phyloP scores from a whole-genome alignment of 306 rosid genomes.

The Trifolium pratense region DNA sequence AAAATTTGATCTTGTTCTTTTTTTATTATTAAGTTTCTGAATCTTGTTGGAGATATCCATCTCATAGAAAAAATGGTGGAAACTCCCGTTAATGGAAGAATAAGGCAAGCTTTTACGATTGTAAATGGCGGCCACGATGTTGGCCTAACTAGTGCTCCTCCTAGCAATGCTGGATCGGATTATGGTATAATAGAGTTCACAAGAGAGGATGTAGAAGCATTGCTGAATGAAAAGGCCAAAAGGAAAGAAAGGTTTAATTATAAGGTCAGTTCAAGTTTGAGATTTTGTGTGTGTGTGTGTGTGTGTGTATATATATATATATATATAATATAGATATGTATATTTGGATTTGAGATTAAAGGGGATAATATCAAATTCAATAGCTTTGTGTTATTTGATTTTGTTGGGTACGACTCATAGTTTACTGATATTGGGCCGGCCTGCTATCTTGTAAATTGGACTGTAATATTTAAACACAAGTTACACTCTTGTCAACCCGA shows the following conservation, averaged over 20 bases:
- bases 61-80: slow-evolving; percentile 65
- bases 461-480: no score
- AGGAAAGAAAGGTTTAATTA: slow-evolving; percentile 92
- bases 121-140: slow-evolving; percentile 83
- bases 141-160: slow-evolving; percentile 72
- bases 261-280: slow-evolving; percentile 63
- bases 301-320: no score
- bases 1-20: slow-evolving; percentile 27
- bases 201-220: slow-evolving; percentile 89
- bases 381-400: not conserved
- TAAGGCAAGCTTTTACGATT: slow-evolving; percentile 62
- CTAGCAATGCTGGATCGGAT: slow-evolving; percentile 91
- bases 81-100: slow-evolving; percentile 73
- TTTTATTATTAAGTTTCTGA: slow-evolving; percentile 36
- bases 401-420: not conserved
- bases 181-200: slow-evolving; percentile 81
- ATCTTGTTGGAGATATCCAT: slow-evolving; percentile 42
- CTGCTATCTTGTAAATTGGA: not conserved
- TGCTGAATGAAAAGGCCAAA: slow-evolving; percentile 78
- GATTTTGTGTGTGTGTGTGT: no score
- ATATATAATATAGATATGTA: not conserved
- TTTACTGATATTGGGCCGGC: not conserved
- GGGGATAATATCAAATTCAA: slow-evolving; percentile 2
- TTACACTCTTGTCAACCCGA: not conserved
- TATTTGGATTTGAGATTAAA: slow-evolving; percentile 35